Conservation (phyloP, 2,329 filamentous ascomycete genomes). For the Karstenula rhodostoma region DNA sequence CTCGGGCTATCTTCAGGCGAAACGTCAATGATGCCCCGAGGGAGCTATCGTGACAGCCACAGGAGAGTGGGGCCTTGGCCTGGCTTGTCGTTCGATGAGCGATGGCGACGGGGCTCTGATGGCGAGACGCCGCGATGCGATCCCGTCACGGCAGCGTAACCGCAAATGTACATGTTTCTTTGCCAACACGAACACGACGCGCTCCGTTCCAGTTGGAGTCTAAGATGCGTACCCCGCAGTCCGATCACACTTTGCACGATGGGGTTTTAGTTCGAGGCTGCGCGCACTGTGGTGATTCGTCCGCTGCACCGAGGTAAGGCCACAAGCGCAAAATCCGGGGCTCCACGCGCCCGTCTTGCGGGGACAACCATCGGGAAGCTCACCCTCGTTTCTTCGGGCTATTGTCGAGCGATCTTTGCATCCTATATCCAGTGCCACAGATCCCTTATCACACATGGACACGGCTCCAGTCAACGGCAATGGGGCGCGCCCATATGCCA, state of each 20-base stretch:
- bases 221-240: background rate
- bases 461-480: conserved; percentile 28
- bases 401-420: conserved; percentile 21
- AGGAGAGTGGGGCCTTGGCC: conserved; percentile 28
- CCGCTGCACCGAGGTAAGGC: background rate
- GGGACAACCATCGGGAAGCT: background rate
- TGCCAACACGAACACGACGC: background rate
- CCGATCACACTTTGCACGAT: background rate
- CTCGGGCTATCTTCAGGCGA: conserved; percentile 47
- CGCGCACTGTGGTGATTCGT: background rate
- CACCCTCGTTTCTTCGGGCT: conserved; percentile 29
- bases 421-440: conserved; percentile 19
- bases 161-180: background rate
- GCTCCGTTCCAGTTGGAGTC: background rate
- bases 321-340: conserved; percentile 7
- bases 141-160: background rate
- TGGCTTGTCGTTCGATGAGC: background rate
- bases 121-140: background rate
- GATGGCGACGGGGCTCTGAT: too few species aligned
- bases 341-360: conserved; percentile 18
- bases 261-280: background rate
- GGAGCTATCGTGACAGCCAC: conserved; percentile 19
- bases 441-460: conserved; percentile 39
- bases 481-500: conserved; percentile 38
- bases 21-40: conserved; percentile 21